Evolutionary conservation across 164 flowering plant species (phyloP).

Genomic region (Magnolia changhungtana): DNA sequence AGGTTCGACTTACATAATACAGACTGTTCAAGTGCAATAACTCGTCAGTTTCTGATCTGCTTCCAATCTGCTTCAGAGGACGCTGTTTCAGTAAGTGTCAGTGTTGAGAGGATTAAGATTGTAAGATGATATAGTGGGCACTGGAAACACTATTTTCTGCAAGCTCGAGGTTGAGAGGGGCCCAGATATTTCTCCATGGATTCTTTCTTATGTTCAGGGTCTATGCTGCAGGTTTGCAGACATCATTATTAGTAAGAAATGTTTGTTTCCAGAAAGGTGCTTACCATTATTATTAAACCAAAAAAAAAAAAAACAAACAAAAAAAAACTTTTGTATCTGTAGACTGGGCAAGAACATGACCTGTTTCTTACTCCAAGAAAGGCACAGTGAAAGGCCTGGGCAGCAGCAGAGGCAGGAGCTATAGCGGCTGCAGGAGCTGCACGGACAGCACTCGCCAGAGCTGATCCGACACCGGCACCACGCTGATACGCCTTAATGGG

Average conservation of each 20-base stretch:
- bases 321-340: too few species aligned
- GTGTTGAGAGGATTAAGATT: neutral
- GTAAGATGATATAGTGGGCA: neutral
- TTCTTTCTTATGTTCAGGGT: conserved; percentile 87
- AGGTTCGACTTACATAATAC: conserved; percentile 27
- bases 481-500: conserved; percentile 80
- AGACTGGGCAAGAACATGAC: conserved; percentile 23
- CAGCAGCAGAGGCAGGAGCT: conserved; percentile 89
- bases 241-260: neutral
- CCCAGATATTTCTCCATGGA: conserved; percentile 87
- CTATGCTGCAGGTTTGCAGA: conserved; percentile 57
- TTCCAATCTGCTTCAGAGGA: neutral
- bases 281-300: neutral
- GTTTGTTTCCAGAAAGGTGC: too few species aligned
- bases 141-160: conserved; percentile 2
- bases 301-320: neutral
- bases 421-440: conserved; percentile 91
- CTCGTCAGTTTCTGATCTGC: neutral
- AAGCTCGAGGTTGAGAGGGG: conserved; percentile 18
- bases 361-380: conserved; percentile 95
- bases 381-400: conserved; percentile 77
- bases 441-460: conserved; percentile 73
- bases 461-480: conserved; percentile 84
- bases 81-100: neutral
- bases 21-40: conserved; percentile 1